Evolutionary conservation across 768 basidiomycete species (phyloP).

Genomic region (Butyriboletus loyo): DNA sequence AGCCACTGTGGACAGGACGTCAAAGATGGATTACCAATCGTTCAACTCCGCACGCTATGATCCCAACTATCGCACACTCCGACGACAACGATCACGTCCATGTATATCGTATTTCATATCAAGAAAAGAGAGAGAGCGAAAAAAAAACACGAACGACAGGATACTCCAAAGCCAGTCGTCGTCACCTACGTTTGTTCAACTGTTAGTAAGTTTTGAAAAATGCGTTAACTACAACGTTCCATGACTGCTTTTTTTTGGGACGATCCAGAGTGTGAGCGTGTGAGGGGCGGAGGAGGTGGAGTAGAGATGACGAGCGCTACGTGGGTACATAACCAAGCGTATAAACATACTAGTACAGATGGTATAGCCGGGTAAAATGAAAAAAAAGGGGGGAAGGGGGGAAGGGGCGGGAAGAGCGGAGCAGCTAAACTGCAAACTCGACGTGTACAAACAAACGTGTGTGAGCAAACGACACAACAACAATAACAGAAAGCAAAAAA

Average conservation of each 20-base stretch:
- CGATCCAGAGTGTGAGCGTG: not conserved
- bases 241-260: not conserved
- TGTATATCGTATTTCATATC: not conserved
- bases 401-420: not conserved
- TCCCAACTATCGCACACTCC: too few species aligned
- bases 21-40: too few species aligned
- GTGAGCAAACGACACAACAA: conserved; percentile 6
- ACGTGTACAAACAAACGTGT: conserved; percentile 5
- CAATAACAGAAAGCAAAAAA: conserved; percentile 5
- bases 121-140: not conserved
- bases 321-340: conserved; percentile 19
- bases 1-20: too few species aligned
- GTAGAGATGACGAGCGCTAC: not conserved
- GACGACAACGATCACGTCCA: too few species aligned
- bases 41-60: too few species aligned
- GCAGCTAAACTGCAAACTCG: not conserved
- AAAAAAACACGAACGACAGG: not conserved
- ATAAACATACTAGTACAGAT: conserved; percentile 15
- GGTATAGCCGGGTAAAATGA: conserved; percentile 11
- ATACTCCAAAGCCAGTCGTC: too few species aligned
- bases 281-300: too few species aligned
- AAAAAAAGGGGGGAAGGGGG: not conserved
- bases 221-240: not conserved
- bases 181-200: not conserved
- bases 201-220: not conserved